phyloP scores from a whole-genome alignment of 164 flowering plant genomes.

The Magnolia officinalis region DNA sequence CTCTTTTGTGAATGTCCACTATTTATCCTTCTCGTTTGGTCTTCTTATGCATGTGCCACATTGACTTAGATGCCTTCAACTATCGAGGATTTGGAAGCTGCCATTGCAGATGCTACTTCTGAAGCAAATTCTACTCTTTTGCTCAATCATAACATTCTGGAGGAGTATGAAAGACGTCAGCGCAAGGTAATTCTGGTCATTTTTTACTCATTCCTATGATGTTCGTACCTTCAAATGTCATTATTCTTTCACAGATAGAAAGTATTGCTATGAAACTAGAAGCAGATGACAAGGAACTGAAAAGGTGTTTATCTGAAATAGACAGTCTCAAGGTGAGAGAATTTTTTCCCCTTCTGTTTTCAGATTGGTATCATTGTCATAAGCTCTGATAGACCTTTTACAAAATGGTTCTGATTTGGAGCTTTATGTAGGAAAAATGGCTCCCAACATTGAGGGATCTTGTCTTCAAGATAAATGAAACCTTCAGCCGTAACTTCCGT shows the following conservation, averaged over 20 bases:
- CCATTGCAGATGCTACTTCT: conserved; percentile 68
- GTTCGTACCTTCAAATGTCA: conserved; percentile 6
- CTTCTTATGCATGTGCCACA: not conserved
- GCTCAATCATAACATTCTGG: conserved; percentile 69
- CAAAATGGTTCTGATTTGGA: conserved; percentile 7
- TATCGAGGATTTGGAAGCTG: conserved; percentile 84
- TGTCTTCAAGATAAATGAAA: conserved; percentile 76
- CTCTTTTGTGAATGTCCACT: not conserved
- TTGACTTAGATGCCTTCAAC: conserved; percentile 83
- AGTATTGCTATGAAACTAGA: conserved; percentile 43
- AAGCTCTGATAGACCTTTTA: not conserved
- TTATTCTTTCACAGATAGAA: conserved; percentile 50
- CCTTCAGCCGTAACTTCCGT: conserved; percentile 80
- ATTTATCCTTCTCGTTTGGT: not conserved
- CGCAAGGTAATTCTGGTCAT: conserved; percentile 35
- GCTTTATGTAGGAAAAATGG: conserved; percentile 64
- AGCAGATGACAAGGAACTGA: conserved; percentile 45
- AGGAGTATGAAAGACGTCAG: conserved; percentile 80
- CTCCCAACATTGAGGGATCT: conserved; percentile 83
- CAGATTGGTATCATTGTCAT: not conserved
- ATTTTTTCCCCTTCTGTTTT: not conserved
- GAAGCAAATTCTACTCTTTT: conserved; percentile 86
- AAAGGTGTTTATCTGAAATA: conserved; percentile 45
- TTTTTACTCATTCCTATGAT: not conserved
- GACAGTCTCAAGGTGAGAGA: conserved; percentile 57